These are phyloP conservation scores for Boechera retrofracta DNA, from an alignment of 345 rosid species.

Conservation along the genomic window DNA sequence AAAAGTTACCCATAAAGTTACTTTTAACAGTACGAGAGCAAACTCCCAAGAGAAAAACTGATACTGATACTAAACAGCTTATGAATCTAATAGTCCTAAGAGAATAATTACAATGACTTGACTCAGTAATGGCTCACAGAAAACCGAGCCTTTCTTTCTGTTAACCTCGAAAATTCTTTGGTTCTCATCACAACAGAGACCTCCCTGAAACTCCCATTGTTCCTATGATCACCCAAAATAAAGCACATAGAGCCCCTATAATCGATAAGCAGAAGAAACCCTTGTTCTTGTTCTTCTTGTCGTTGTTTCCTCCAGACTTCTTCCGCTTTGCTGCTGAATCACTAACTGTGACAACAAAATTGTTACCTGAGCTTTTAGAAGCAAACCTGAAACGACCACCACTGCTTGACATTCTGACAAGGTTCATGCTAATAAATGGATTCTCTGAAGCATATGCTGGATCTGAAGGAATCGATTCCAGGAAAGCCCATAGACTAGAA, in stretches of 20 bases:
- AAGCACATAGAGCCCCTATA: slow-evolving; percentile 67
- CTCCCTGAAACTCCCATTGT: slow-evolving; percentile 51
- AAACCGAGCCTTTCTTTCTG: slow-evolving; percentile 23
- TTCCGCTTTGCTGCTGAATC: slow-evolving; percentile 41
- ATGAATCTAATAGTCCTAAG: background rate
- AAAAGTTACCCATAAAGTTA: no score
- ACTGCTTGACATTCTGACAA: slow-evolving; percentile 73
- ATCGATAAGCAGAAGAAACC: slow-evolving; percentile 58
- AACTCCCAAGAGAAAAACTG: background rate
- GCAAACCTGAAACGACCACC: slow-evolving; percentile 59
- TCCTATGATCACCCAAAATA: slow-evolving; percentile 69
- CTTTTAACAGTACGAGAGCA: background rate
- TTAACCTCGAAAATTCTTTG: background rate
- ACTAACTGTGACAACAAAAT: slow-evolving; percentile 24
- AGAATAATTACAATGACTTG: slow-evolving; percentile 26
- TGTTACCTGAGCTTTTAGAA: slow-evolving; percentile 35
- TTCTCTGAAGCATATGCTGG: slow-evolving; percentile 89
- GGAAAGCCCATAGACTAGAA: slow-evolving; percentile 71
- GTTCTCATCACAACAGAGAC: slow-evolving; percentile 39
- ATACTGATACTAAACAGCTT: slow-evolving; percentile 17
- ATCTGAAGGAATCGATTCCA: slow-evolving; percentile 82
- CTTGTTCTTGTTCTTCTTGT: slow-evolving; percentile 27
- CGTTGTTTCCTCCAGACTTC: slow-evolving; percentile 41
- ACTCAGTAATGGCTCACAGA: background rate
- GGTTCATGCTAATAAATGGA: slow-evolving; percentile 60